Conservation (phyloP, 768 basidiomycete species). For the Termitomyces sp. region DNA sequence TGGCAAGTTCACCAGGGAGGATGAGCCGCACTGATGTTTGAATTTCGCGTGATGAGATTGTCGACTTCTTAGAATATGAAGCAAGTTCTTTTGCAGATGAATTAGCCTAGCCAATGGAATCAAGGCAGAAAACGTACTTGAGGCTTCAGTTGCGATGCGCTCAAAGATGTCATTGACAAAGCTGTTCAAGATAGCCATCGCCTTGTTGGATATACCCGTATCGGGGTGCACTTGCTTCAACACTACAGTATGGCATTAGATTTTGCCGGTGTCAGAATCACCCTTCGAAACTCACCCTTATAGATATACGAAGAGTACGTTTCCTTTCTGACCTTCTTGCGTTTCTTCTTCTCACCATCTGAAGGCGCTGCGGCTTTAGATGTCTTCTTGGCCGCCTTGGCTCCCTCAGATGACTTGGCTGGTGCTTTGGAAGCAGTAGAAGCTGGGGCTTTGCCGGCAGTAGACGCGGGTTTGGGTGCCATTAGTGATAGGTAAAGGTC, state of each 20-base stretch:
- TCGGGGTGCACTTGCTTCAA: conserved; percentile 98
- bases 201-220: conserved; percentile 99
- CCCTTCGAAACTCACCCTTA: conserved; percentile 49
- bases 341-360: conserved; percentile 82
- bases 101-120: conserved; percentile 1
- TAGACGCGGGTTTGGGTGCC: conserved; percentile 75
- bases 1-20: conserved; percentile 92
- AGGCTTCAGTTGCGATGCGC: conserved; percentile 88
- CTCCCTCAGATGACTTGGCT: conserved; percentile 54
- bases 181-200: conserved; percentile 94
- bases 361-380: conserved; percentile 57
- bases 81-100: conserved; percentile 70
- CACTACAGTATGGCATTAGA: conserved; percentile 38
- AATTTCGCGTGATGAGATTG: conserved; percentile 97
- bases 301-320: conserved; percentile 93
- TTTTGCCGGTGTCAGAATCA: not conserved
- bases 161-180: conserved; percentile 97
- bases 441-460: conserved; percentile 78
- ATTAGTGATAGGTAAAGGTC: conserved; percentile 27
- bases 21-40: conserved; percentile 97
- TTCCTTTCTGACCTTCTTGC: conserved; percentile 82
- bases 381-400: conserved; percentile 81
- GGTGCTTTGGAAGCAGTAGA: conserved; percentile 71
- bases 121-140: conserved; percentile 47
- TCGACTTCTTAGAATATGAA: conserved; percentile 97